Percentiles rank a stretch among this genome's conserved stretches.
Evolutionary conservation across 108 stramenopile genomes (phyloP).

Genomic region (Cylindrotheca fusiformis): DNA sequence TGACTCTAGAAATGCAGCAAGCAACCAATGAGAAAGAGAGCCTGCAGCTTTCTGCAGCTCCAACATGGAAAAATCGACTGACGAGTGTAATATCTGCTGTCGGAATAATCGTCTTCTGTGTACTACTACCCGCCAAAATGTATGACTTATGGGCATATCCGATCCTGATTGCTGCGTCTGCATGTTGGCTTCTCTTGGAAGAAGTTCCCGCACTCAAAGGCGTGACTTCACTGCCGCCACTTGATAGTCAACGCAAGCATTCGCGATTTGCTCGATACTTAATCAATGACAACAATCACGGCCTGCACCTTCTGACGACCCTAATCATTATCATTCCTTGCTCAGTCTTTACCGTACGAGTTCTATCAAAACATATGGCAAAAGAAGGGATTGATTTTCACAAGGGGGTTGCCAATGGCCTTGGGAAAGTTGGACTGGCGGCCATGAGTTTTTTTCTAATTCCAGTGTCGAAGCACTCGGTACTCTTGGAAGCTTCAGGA

Average conservation of each 20-base stretch:
- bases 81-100: neutral
- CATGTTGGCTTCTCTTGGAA: neutral
- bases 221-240: neutral
- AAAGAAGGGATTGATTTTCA: too few species aligned
- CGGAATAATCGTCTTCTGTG: neutral
- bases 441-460: constrained; percentile 24
- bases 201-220: neutral
- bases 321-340: neutral
- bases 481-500: constrained; percentile 14
- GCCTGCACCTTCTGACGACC: neutral
- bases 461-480: constrained; percentile 34
- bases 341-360: neutral
- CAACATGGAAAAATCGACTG: neutral
- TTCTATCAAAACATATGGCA: neutral
- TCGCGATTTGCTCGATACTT: neutral
- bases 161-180: neutral
- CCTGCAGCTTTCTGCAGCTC: too few species aligned
- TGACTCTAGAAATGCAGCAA: too few species aligned
- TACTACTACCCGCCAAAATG: neutral
- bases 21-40: too few species aligned
- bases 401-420: neutral
- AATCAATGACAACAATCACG: neutral
- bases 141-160: neutral
- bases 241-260: neutral
- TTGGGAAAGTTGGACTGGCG: neutral